Conservation (phyloP, 2,329 filamentous ascomycete species). For the Penicillium sp. region DNA sequence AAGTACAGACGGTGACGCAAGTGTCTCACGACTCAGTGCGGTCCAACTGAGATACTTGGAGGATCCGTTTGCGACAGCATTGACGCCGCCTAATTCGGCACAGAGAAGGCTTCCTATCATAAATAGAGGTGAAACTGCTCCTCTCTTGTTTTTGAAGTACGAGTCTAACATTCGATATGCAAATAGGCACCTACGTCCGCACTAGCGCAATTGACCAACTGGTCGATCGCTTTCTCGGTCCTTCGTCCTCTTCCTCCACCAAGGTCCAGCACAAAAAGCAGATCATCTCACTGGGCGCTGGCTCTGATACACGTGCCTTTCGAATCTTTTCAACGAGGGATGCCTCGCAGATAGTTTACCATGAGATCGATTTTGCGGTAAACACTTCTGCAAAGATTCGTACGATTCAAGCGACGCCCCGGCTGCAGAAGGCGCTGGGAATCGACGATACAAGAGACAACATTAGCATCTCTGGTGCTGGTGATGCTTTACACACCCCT, state of each 20-base stretch:
- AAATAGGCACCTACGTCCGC: constrained; percentile 79
- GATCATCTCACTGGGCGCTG: constrained; percentile 86
- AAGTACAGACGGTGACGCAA: constrained; percentile 85
- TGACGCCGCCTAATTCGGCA: constrained; percentile 51
- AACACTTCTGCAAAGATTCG: constrained; percentile 64
- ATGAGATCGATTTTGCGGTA: constrained; percentile 82
- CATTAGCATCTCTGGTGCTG: constrained; percentile 33
- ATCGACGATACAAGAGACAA: constrained; percentile 26
- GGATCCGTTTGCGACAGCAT: constrained; percentile 69
- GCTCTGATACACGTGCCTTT: constrained; percentile 86
- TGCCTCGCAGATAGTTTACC: constrained; percentile 60
- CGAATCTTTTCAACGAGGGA: constrained; percentile 54
- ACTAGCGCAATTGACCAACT: constrained; percentile 77
- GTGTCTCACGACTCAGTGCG: constrained; percentile 80
- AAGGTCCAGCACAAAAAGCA: constrained; percentile 45
- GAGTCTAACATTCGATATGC: not conserved
- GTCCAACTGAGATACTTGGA: constrained; percentile 78
- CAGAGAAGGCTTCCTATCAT: constrained; percentile 78
- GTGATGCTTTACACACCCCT: constrained; percentile 42
- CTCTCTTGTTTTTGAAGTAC: constrained; percentile 3
- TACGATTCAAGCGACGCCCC: constrained; percentile 31
- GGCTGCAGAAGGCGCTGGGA: constrained; percentile 28
- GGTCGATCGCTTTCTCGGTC: constrained; percentile 62
- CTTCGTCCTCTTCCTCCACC: constrained; percentile 17
- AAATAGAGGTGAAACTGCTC: constrained; percentile 63